Base-by-base conservation (phyloP, 2,329 filamentous ascomycete species). In the Cytospora piceae region DNA sequence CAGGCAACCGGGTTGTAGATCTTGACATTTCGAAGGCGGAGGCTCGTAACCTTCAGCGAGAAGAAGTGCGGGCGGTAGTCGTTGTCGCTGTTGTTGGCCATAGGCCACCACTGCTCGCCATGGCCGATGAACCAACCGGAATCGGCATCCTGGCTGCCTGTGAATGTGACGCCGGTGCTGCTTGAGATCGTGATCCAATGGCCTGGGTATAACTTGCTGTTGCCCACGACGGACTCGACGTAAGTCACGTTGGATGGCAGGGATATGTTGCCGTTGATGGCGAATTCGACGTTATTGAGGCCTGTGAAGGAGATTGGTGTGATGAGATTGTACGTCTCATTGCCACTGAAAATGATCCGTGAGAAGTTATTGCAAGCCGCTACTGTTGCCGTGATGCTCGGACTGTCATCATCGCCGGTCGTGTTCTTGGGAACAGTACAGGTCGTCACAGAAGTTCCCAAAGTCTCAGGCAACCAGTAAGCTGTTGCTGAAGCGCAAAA, bases 71-170 rank as follows among this genome's bases (percentile, higher is more conserved):
- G 70, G n/a, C 70, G 67, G 17, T 56, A 37, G 54, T 65, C 60
- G 52, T 71, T 70, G n/a, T 55, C 55, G 52, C 63, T 69, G 57
- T 68, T 67, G 39, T 64, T 65, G 9, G 32, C 62, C 55, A 67
- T 66, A 4, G 61, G 64, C 70, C 70, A 71, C 70, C 70, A 71
- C 34, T 68, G 24, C 34, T 71, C 68, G 27, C 70, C 70, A 46
- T 71, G 64, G 63, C 68, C 70, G 20, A 70, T 55, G 57, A 70
- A 71, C 69, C 67, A 71, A 15, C 70, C 70, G 7, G 59, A 55
- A 32, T 27, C 46, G 11, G 61, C 52, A 24, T 69, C 66, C 57
- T 70, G 53, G n/a, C 53, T 68, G 24, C 70, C 70, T 14, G 69
- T 70, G 34, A 71, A 32, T 2, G 67, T 69, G 52, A 69, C 42